Percentiles rank a stretch among this genome's conserved stretches.
phyloP scores from a whole-genome alignment of 176 grass and related monocot genomes.

The maize (Zea mays) region DNA sequence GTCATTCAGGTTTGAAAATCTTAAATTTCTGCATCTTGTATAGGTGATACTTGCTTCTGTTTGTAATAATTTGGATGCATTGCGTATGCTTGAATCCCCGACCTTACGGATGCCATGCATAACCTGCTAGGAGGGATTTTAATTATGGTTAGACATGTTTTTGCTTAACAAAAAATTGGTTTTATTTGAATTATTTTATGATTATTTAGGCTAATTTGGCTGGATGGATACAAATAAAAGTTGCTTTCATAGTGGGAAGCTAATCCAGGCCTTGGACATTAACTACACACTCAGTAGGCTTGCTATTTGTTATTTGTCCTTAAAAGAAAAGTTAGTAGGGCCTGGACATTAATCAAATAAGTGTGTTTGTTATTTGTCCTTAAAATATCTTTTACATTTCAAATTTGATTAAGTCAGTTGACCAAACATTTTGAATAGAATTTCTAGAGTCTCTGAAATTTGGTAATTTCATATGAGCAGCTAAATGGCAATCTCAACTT shows the following conservation, averaged over 20 bases:
- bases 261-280: not conserved
- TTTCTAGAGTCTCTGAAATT: not conserved
- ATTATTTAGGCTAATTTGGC: not conserved
- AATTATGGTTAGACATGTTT: not conserved
- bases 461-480: constrained; percentile 1
- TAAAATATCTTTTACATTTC: not conserved
- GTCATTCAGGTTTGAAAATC: constrained; percentile 53
- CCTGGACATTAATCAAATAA: not conserved
- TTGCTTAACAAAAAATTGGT: not conserved
- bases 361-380: not conserved
- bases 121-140: not conserved
- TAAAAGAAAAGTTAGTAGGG: too few relatives aligned
- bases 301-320: too few relatives aligned
- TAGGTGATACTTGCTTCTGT: constrained; percentile 39
- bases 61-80: not conserved
- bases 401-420: not conserved
- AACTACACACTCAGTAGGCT: not conserved
- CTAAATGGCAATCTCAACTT: too few relatives aligned
- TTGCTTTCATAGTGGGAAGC: not conserved
- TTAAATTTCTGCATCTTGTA: constrained; percentile 53
- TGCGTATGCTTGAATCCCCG: not conserved
- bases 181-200: not conserved
- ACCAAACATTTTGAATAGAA: not conserved
- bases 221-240: not conserved
- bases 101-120: not conserved